Base-by-base conservation (phyloP, 179 eudicot genomes). In the Silene noctiflora region DNA sequence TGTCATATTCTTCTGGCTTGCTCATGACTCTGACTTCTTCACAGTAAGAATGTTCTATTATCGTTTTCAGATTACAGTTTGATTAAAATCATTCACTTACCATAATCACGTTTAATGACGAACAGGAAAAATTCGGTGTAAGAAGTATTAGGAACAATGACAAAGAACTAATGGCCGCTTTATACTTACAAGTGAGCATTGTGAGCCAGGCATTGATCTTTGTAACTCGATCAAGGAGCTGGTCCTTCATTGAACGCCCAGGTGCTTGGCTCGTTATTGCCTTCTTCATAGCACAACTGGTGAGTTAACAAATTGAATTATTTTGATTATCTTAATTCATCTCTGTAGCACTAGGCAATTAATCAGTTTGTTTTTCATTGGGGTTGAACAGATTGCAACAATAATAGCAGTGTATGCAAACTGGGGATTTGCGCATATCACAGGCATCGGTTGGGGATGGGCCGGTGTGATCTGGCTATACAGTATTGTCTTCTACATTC, bases 391-490 rank as follows among this genome's bases (percentile, higher is more conserved):
- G 97, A 72, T 92, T 75, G 97, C 97, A 56, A 92, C 97, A 29
- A 1, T 88, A 0, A 86, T 92, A n/a, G 91, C 97, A 29, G 97
- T 91, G 19, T 91, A 91, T 76, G 91, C 91, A 58, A 77, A 88
- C 74, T 92, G 96, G 97, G 82, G 76, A 2, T 92, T 92, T 68
- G 88, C 96, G 1, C 82, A 77, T n/a, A 81, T 89, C 74, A 69
- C 80, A 9, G 94, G 97, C 48, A 87, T 91, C 17, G 97, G 97
- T 6, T 92, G 96, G 96, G 92, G 92, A n/a, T 92, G 97, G 97
- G 97, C 96, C 0, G 97, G 90, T 7, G 90, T 91, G 17, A 91
- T 92, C 7, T 92, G 97, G 97, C 76, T 91, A 17, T 92, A 79
- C 78, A 91, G 89, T 76, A 44, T 92, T 13, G 24, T 92, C 61